Conservation (phyloP, 495 filamentous ascomycete genomes). For the Penicillium turbatum region DNA sequence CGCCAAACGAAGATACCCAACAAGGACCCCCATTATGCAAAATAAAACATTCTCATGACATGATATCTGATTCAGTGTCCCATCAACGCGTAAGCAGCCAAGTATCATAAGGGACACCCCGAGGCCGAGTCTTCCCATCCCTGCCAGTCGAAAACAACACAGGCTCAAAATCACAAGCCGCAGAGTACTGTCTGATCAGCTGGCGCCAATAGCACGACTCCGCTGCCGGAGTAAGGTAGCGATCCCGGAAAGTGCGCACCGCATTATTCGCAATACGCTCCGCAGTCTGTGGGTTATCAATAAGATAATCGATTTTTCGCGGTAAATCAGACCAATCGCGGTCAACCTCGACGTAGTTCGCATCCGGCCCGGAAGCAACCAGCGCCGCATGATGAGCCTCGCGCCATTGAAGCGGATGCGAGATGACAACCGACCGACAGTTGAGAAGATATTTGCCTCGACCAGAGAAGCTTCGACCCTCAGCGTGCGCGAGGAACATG, state of each 20-base stretch:
- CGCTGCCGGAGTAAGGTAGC: slow-evolving; percentile 58
- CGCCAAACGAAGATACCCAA: slow-evolving; percentile 1
- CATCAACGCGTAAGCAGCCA: slow-evolving; percentile 35
- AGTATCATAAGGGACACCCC: slow-evolving; percentile 38
- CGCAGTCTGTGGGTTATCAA: slow-evolving; percentile 46
- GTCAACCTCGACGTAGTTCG: slow-evolving; percentile 57
- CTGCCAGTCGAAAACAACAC: slow-evolving; percentile 23
- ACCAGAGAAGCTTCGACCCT: slow-evolving; percentile 56
- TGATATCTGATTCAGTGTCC: too few relatives aligned
- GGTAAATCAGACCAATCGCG: slow-evolving; percentile 53
- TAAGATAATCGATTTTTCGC: slow-evolving; percentile 47
- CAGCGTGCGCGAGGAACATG: slow-evolving; percentile 55
- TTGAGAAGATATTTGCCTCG: slow-evolving; percentile 56
- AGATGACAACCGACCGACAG: slow-evolving; percentile 55
- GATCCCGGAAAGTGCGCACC: slow-evolving; percentile 51
- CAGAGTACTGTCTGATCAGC: slow-evolving; percentile 47
- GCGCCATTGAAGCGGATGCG: slow-evolving; percentile 38
- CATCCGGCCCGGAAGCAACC: slow-evolving; percentile 45
- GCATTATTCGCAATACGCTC: slow-evolving; percentile 54
- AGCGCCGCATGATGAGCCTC: slow-evolving; percentile 41
- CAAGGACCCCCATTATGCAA: neutral
- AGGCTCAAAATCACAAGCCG: slow-evolving; percentile 42
- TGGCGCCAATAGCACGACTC: slow-evolving; percentile 59
- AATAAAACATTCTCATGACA: neutral
- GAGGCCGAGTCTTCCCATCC: slow-evolving; percentile 28